phyloP scores from a whole-genome alignment of 129 eudicot genomes.

The Logfia minima region DNA sequence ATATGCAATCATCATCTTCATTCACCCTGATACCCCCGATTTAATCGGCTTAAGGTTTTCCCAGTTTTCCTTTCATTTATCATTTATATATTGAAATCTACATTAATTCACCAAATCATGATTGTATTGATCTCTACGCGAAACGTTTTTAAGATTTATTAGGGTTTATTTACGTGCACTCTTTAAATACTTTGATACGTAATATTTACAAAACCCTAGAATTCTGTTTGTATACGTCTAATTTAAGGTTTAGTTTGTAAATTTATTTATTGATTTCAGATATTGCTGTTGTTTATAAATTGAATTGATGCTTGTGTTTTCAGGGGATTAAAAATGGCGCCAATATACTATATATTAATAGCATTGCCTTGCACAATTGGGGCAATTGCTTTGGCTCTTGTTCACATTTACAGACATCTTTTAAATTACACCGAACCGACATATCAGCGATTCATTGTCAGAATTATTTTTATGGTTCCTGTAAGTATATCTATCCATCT shows the following conservation, averaged over 20 bases:
- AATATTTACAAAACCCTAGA: background rate
- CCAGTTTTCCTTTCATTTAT: background rate
- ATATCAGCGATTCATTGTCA: slow-evolving; percentile 87
- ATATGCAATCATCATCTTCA: background rate
- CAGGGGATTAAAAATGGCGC: slow-evolving; percentile 55
- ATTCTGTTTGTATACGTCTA: background rate
- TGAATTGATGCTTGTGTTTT: background rate
- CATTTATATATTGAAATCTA: no score
- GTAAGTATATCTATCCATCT: slow-evolving; percentile 44
- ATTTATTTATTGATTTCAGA: background rate
- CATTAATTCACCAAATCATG: background rate
- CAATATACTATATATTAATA: slow-evolving; percentile 51
- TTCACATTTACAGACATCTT: slow-evolving; percentile 83
- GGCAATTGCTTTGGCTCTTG: slow-evolving; percentile 69
- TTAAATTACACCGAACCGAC: slow-evolving; percentile 92
- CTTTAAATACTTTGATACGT: background rate
- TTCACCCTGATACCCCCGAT: background rate
- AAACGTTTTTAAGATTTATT: background rate
- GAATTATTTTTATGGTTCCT: slow-evolving; percentile 96
- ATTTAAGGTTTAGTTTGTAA: background rate
- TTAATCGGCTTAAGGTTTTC: background rate
- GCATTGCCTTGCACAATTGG: slow-evolving; percentile 93
- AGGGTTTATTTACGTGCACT: background rate
- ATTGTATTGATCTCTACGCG: background rate
- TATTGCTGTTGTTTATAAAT: background rate